Base-by-base conservation (phyloP, 1,284 basidiomycete species). In the Boletus hoseneyae region DNA sequence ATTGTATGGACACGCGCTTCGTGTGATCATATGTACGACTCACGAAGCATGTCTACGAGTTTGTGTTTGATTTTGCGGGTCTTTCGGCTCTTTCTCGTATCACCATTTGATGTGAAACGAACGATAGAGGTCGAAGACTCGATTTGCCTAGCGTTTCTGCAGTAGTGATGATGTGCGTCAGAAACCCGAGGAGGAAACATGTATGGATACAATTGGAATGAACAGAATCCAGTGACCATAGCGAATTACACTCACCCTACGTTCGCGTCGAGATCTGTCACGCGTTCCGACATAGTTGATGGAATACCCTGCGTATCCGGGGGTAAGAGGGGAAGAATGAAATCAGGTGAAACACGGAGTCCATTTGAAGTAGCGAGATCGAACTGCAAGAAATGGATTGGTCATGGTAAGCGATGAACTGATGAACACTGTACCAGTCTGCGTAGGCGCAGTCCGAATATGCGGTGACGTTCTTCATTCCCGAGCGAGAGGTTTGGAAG, bases 41-140 rank as follows among this genome's bases (percentile, higher is more conserved):
- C 35, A 59, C 56, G 42, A 16, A 61, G 56, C 56, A 56, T 59
- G 0, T 33, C 37, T 3, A 55, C n/a, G 2, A 62, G 43, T 21
- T 19, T 38, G 23, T 50, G 11, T 19, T 49, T 50, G 21, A 59
- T 55, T 30, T 21, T 23, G 5, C 48, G 23, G 1, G 52, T 40
- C 37, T 42, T 59, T 12, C 27, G 39, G 0, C 2, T 23, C 36
- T 19, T 46, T 25, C 18, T 16, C 10, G 15, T 18, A 15, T 38
- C 19, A 3, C 2, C 11, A 11, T 19, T 39, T 15, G 45, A 46
- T 4, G 36, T 46, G 4, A 21, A 25, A 32, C 36, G 37, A 32
- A 39, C 21, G 8, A 39, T 11, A 3, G 29, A 39, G 10, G 18
- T 46, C 11, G 37, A 39, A 4, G 19, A 3, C 6, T 33, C 19